Evolutionary conservation across 495 filamentous ascomycete genomes (phyloP).

Genomic region (Talaromyces nanjingensis): DNA sequence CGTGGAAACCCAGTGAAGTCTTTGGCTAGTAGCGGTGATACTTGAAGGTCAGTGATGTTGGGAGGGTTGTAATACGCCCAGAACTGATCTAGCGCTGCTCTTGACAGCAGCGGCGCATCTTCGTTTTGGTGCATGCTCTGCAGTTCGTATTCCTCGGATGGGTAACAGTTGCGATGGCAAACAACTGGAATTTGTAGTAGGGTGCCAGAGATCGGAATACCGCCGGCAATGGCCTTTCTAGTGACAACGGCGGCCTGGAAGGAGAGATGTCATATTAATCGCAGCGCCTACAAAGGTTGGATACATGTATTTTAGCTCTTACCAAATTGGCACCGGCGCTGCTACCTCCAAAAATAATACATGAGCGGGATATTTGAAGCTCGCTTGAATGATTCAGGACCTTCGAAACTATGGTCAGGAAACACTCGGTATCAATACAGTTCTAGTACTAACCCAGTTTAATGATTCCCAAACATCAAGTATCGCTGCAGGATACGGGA

Average conservation of each 20-base stretch:
- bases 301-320: neutral
- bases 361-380: constrained; percentile 34
- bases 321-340: constrained; percentile 41
- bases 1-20: constrained; percentile 34
- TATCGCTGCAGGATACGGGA: constrained; percentile 1
- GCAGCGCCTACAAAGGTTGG: neutral
- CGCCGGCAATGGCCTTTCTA: neutral
- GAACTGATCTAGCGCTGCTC: constrained; percentile 2
- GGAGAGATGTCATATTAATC: neutral
- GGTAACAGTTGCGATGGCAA: constrained; percentile 4
- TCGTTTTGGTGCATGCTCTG: constrained; percentile 4
- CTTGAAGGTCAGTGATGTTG: neutral
- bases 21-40: constrained; percentile 24
- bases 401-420: neutral
- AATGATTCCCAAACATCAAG: constrained; percentile 5
- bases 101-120: constrained; percentile 1
- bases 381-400: constrained; percentile 12
- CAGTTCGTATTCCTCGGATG: neutral
- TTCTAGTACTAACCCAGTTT: constrained; percentile 3
- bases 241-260: constrained; percentile 4
- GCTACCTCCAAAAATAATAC: constrained; percentile 43
- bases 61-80: constrained; percentile 4
- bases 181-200: constrained; percentile 6
- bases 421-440: neutral
- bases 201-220: neutral